These are phyloP conservation scores for Fusarium sublunatum DNA, from an alignment of 2,329 filamentous ascomycete species.

Conservation along the genomic window DNA sequence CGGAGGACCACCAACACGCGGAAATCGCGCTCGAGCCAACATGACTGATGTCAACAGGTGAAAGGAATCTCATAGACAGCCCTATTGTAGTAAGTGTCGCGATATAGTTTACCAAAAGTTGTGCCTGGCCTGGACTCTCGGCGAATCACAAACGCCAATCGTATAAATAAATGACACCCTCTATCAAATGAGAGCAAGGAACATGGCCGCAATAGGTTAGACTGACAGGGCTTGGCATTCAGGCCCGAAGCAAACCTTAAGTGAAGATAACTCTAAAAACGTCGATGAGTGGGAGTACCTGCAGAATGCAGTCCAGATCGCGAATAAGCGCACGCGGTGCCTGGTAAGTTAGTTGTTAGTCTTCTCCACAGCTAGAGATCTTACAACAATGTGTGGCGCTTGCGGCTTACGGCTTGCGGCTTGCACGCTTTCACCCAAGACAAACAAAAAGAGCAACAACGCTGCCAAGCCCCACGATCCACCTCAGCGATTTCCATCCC, in stretches of 20 bases:
- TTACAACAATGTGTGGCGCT: conserved; percentile 12
- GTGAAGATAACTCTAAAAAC: conserved; percentile 23
- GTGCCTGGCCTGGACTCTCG: conserved; percentile 3
- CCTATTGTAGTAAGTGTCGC: conserved; percentile 4
- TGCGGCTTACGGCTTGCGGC: conserved; percentile 20
- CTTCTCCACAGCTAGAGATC: background rate
- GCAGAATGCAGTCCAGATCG: conserved; percentile 7
- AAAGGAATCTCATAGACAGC: conserved; percentile 19
- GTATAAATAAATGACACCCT: conserved; percentile 6
- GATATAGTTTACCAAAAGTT: conserved; percentile 19
- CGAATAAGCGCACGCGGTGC: conserved; percentile 19
- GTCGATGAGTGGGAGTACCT: conserved; percentile 4
- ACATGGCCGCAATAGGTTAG: conserved; percentile 29
- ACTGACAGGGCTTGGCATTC: conserved; percentile 26
- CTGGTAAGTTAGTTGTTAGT: conserved; percentile 7
- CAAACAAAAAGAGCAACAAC: conserved; percentile 20
- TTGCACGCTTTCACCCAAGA: conserved; percentile 30
- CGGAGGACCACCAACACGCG: background rate
- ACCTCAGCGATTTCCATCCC: conserved; percentile 15
- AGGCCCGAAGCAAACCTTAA: conserved; percentile 20
- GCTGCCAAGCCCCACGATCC: conserved; percentile 9
- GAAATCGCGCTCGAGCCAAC: background rate
- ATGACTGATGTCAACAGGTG: conserved; percentile 1
- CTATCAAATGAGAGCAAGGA: conserved; percentile 5
- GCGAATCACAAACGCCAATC: conserved; percentile 13